Conservation (phyloP, 1,139 yeast genomes). For the Sugiyamaella xylanicola region DNA sequence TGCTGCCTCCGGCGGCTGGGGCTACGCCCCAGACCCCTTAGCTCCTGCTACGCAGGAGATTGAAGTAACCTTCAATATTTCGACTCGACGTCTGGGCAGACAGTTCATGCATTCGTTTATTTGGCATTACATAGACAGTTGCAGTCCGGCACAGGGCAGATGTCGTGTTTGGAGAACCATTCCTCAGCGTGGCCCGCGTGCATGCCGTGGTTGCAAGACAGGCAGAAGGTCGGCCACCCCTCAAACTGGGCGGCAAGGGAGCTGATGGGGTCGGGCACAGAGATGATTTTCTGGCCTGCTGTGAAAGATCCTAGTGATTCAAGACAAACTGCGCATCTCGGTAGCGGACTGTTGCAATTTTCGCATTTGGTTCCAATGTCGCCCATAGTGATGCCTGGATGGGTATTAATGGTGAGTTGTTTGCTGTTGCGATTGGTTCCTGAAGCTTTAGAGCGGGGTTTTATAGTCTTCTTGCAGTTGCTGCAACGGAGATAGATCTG, state of each 20-base stretch:
- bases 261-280: slow-evolving; percentile 12
- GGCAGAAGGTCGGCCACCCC: slow-evolving; percentile 81
- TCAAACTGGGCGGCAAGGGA: slow-evolving; percentile 36
- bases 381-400: slow-evolving; percentile 6
- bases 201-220: slow-evolving; percentile 89
- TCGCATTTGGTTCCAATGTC: slow-evolving; percentile 53
- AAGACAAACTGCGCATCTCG: slow-evolving; percentile 87
- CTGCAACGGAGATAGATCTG: slow-evolving; percentile 81
- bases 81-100: too few relatives aligned
- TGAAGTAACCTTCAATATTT: too few relatives aligned
- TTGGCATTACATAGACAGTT: slow-evolving; percentile 67
- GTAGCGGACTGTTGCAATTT: slow-evolving; percentile 85
- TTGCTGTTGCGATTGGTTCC: slow-evolving; percentile 11
- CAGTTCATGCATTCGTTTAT: slow-evolving; percentile 15
- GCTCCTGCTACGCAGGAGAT: too few relatives aligned
- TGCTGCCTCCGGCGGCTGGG: neutral
- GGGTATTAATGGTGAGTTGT: slow-evolving; percentile 12
- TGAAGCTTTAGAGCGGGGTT: slow-evolving; percentile 19
- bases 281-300: slow-evolving; percentile 40
- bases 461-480: slow-evolving; percentile 63
- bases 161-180: slow-evolving; percentile 85
- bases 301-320: slow-evolving; percentile 67
- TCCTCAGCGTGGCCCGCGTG: slow-evolving; percentile 95
- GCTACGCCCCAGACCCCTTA: neutral
- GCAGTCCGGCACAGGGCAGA: slow-evolving; percentile 96